Percentiles rank a stretch among this genome's conserved stretches.
These are phyloP conservation scores for Parastagonospora avenae DNA, from an alignment of 2,329 filamentous ascomycete species.

Conservation along the genomic window DNA sequence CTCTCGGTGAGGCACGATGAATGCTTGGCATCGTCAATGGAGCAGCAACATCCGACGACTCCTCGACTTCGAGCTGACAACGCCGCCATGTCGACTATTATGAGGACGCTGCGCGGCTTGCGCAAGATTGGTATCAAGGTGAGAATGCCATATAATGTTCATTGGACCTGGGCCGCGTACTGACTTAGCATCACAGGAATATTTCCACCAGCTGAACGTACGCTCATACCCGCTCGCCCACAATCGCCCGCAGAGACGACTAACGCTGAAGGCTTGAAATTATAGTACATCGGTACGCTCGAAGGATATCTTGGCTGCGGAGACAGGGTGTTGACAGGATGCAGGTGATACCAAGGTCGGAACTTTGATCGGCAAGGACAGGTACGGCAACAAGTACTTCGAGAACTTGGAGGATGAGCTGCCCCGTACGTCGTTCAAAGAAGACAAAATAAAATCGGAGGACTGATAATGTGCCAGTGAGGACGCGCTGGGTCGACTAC, in stretches of 20 bases:
- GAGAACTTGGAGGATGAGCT: conserved; percentile 92
- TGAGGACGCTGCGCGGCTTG: conserved; percentile 84
- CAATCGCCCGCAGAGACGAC: conserved; percentile 22
- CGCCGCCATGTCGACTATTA: conserved; percentile 83
- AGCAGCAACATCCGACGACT: conserved; percentile 23
- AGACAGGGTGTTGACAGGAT: conserved; percentile 30
- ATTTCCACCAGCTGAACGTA: conserved; percentile 91
- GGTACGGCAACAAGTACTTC: conserved; percentile 96
- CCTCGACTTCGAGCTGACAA: conserved; percentile 21
- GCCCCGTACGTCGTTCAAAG: conserved; percentile 65
- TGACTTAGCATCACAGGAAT: conserved; percentile 65
- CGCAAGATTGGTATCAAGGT: conserved; percentile 89
- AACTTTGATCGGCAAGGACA: conserved; percentile 80
- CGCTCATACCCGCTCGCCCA: conserved; percentile 46
- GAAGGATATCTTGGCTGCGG: background rate
- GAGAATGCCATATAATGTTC: conserved; percentile 30
- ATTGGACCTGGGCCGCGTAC: conserved; percentile 35
- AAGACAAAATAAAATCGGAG: background rate
- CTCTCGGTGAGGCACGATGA: conserved; percentile 6
- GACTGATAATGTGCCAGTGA: conserved; percentile 61
- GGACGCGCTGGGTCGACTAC: conserved; percentile 98
- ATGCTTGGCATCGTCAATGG: conserved; percentile 33
- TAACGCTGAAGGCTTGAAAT: conserved; percentile 27
- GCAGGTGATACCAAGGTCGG: conserved; percentile 96
- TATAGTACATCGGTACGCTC: conserved; percentile 47